These are phyloP conservation scores for Racocetra persica DNA, from an alignment of 371 early-diverging fungal species.

Conservation along the genomic window DNA sequence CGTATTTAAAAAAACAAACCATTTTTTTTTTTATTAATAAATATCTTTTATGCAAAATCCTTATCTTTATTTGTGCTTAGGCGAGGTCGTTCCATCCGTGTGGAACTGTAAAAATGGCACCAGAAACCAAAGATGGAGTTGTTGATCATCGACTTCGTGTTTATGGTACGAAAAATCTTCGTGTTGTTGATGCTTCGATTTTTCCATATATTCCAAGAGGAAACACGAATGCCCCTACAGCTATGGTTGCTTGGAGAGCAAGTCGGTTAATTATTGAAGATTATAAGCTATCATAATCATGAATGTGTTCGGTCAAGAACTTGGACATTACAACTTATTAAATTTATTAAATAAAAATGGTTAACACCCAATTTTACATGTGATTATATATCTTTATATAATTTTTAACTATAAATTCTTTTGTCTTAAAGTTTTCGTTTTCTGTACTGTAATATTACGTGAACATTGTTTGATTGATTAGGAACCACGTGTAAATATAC, in stretches of 20 bases:
- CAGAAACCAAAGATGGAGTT: neutral
- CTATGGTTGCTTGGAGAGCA: slow-evolving; percentile 3
- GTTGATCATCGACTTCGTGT: slow-evolving; percentile 49
- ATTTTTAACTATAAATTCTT: too few relatives aligned
- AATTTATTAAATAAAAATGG: too few relatives aligned
- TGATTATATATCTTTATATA: too few relatives aligned
- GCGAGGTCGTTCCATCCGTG: neutral
- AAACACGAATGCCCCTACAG: neutral
- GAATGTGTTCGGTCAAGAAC: neutral
- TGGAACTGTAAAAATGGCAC: slow-evolving; percentile 8
- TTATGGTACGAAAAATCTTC: slow-evolving; percentile 49
- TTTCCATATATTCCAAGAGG: slow-evolving; percentile 47
- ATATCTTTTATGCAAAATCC: neutral
- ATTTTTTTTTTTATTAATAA: too few relatives aligned
- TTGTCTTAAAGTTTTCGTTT: too few relatives aligned
- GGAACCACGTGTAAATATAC: too few relatives aligned
- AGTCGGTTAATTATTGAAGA: slow-evolving; percentile 3
- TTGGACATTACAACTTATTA: too few relatives aligned
- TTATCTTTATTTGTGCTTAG: slow-evolving; percentile 1
- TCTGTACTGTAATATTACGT: too few relatives aligned
- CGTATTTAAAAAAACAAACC: too few relatives aligned
- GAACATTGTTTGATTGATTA: too few relatives aligned
- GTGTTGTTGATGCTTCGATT: slow-evolving; percentile 56
- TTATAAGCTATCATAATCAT: too few relatives aligned
- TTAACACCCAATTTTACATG: too few relatives aligned